A percentile compares a stretch with the other conserved stretches of the same genome.
These are phyloP conservation scores for Auricularia heimuer DNA, from an alignment of 768 basidiomycete species.

Conservation along the genomic window DNA sequence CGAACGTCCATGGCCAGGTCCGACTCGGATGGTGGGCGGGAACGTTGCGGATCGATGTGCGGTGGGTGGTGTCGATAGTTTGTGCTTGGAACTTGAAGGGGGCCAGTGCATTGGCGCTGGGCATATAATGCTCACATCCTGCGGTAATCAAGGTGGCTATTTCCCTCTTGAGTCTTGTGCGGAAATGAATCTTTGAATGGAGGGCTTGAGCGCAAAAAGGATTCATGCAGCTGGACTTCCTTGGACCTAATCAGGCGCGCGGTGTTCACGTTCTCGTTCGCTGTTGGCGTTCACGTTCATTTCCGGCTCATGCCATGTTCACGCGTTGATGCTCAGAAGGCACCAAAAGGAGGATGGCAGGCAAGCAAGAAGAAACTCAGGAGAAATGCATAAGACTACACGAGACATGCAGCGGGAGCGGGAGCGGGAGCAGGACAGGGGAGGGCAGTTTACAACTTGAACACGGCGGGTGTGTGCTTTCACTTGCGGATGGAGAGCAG, in stretches of 20 bases:
- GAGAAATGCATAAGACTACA: background rate
- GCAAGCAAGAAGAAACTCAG: background rate
- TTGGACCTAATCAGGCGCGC: too few relatives aligned
- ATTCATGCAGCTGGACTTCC: too few relatives aligned
- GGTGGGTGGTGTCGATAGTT: too few relatives aligned
- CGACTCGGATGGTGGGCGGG: background rate
- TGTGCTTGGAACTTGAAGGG: background rate
- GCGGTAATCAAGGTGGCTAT: too few relatives aligned
- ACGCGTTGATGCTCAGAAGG: background rate
- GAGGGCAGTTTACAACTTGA: background rate
- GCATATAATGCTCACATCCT: background rate
- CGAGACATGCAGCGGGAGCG: background rate
- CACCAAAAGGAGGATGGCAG: background rate
- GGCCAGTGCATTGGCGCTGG: background rate
- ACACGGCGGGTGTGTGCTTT: background rate
- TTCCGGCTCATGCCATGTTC: background rate
- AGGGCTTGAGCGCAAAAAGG: too few relatives aligned
- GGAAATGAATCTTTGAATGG: too few relatives aligned
- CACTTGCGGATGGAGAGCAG: conserved; percentile 47
- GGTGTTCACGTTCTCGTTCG: too few relatives aligned
- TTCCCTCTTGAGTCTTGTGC: too few relatives aligned
- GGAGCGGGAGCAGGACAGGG: background rate
- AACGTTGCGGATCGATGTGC: background rate
- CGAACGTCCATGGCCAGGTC: too few relatives aligned
- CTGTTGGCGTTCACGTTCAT: too few relatives aligned